phyloP scores from a whole-genome alignment of 2,329 filamentous ascomycete genomes.

The Alternaria sp. region DNA sequence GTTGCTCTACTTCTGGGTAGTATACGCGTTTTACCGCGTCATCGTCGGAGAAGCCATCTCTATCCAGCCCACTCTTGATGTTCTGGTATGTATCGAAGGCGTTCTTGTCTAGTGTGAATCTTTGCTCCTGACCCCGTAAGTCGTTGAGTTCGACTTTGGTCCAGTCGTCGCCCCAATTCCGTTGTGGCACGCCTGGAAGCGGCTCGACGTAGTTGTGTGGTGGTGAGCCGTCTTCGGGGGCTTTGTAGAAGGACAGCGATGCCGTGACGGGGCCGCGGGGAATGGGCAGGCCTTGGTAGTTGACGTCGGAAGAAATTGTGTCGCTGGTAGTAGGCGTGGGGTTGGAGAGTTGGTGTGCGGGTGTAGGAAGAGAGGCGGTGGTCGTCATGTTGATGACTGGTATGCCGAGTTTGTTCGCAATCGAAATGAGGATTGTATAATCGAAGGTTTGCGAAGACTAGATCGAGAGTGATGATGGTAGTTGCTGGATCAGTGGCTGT shows the following conservation, averaged over 20 bases:
- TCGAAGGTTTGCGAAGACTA: neutral
- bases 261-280: constrained; percentile 36
- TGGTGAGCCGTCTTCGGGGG: constrained; percentile 35
- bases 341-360: constrained; percentile 50
- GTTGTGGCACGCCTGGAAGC: constrained; percentile 66
- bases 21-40: constrained; percentile 73
- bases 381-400: constrained; percentile 49
- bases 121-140: constrained; percentile 71
- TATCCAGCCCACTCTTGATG: constrained; percentile 62
- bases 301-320: constrained; percentile 38
- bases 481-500: constrained; percentile 9
- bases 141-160: constrained; percentile 70
- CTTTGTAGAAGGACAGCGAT: constrained; percentile 38
- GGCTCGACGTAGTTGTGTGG: constrained; percentile 63
- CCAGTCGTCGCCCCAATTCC: constrained; percentile 64
- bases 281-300: constrained; percentile 39
- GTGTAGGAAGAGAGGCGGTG: constrained; percentile 49
- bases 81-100: constrained; percentile 72
- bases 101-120: constrained; percentile 73
- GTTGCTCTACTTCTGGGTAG: constrained; percentile 81
- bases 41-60: constrained; percentile 69
- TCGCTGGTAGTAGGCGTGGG: constrained; percentile 32
- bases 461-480: neutral
- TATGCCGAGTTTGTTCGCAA: neutral
- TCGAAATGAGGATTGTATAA: neutral